phyloP scores from a whole-genome alignment of 2,329 filamentous ascomycete species.

The Aspergillus sp. region DNA sequence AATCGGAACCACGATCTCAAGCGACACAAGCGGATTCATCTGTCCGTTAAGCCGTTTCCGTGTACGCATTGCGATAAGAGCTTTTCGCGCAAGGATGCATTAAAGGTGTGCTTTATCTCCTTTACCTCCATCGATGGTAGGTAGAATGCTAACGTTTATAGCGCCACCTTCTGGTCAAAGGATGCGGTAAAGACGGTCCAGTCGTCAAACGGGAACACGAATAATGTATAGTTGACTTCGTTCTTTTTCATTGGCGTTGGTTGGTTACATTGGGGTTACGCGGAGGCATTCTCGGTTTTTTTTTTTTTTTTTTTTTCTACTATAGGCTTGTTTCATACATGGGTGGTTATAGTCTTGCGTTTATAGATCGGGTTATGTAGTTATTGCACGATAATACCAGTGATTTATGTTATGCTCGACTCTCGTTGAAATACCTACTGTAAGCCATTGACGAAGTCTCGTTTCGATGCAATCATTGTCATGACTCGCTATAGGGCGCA shows the following conservation, averaged over 20 bases:
- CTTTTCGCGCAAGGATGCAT: conserved; percentile 90
- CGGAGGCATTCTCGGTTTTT: not conserved
- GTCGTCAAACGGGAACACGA: not conserved
- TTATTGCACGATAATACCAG: no score
- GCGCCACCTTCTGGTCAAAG: conserved; percentile 63
- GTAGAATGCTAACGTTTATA: conserved; percentile 19
- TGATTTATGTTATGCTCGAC: no score
- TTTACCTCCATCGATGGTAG: not conserved
- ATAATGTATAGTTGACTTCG: not conserved
- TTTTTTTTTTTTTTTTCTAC: no score
- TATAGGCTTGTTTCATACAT: no score
- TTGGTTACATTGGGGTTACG: not conserved
- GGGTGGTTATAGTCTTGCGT: no score
- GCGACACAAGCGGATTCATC: conserved; percentile 87
- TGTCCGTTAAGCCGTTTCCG: conserved; percentile 92
- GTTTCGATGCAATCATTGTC: no score
- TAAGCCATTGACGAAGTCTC: no score
- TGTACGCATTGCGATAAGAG: conserved; percentile 90
- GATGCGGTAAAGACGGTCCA: conserved; percentile 49
- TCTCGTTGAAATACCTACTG: no score
- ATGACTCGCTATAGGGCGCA: no score
- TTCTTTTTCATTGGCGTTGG: no score
- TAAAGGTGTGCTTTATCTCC: conserved; percentile 64
- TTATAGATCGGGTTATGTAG: no score
- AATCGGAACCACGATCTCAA: conserved; percentile 96